Base-by-base conservation (phyloP, 495 filamentous ascomycete genomes). In the Glonium stellatum region DNA sequence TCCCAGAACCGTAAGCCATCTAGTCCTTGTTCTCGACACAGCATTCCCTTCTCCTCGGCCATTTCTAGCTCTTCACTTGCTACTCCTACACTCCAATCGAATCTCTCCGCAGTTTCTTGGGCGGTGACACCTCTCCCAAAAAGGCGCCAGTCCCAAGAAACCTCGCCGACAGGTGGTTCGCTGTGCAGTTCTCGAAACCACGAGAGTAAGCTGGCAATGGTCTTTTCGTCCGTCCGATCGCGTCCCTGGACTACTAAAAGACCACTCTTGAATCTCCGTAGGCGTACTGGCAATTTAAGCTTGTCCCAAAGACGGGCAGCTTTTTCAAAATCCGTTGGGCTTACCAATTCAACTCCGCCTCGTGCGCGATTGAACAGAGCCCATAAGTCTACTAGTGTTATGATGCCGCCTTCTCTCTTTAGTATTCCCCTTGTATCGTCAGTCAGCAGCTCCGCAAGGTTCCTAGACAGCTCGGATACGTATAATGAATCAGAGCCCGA, bases 11-110 rank as follows among this genome's bases (percentile, higher is more conserved):
- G 63, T 44, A 73, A 59, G 10, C 73, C 73, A 59, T 75, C 73
- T 4, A 76, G 44, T 42, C 70, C 70, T 39, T 72, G 70, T 57
- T 76, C 73, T 3, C 73, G 70, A 62, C 73, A 76, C 42, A 76
- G 59, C 6, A 61, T 64, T 5, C 73, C 73, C 34, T 52, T 68
- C 60, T 76, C 73, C 50, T 76, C 73, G 4, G 70, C 93, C 93
- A 97, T 97, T 73, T 96, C 91, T 34, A 99, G 74, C 72, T 97
- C 95, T 69, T 97, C 95, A 55, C 83, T 84, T 4, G 93, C 95
- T 21, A 99, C 93, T n/a, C 95, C 95, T 15, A 99, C 87, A 71
- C 93, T 97, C 93, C 93, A 99, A 22, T 91, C 89, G 75, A 99
- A 99, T 52, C 81, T 79, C 73, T 95, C 89, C 0, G 93, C 93